Evolutionary conservation across 805 yeast genomes (phyloP), one percentile per base, ranked within the genome.

Genomic region (Monosporozyma unispora): DNA sequence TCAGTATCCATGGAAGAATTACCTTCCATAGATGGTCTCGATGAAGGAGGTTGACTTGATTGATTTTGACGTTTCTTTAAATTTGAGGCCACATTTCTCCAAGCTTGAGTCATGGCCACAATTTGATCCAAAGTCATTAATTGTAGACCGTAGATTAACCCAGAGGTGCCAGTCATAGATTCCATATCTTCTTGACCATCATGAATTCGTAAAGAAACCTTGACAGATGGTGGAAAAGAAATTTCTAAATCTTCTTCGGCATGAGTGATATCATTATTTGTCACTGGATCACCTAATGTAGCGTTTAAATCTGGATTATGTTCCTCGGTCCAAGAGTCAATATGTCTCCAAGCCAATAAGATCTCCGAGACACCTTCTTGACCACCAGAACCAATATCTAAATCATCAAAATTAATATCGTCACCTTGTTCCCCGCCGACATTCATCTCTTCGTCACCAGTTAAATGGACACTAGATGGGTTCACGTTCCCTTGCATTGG

Each of bases 171-270:
- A 3, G 81, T 76, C 52, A 87, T 81, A 50, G 81, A 78, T 41
- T 89, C 95, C 52, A 84, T 74, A 38, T 76, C 76, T 51, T 83
- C 85, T 70, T 93, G 99, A 47, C 99, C 99, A 61, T 93, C 98
- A 56, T 93, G 96, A 39, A 84, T 69, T 59, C 81, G 77, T 61
- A 78, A 78, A 43, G 91, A 85, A 41, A 89, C 95, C 48, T 85
- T 74, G 7, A 93, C 87, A 49, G 91, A 87, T 2, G 80, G 71
- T 1, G 99, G 99, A 43, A 93, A 74, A 44, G 74, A 71, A 47
- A 87, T 71, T 43, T 78, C 81, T 60, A 89, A 71, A 64, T 91
- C 97, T 57, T 78, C 77, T 69, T 93, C 97, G 28, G 93, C 83
- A 57, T 84, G 91, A 54, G 75, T 74, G 50, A 91, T 73, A 63